phyloP scores from a whole-genome alignment of 2,329 filamentous ascomycete genomes.

The Pseudogymnoascus sp. region DNA sequence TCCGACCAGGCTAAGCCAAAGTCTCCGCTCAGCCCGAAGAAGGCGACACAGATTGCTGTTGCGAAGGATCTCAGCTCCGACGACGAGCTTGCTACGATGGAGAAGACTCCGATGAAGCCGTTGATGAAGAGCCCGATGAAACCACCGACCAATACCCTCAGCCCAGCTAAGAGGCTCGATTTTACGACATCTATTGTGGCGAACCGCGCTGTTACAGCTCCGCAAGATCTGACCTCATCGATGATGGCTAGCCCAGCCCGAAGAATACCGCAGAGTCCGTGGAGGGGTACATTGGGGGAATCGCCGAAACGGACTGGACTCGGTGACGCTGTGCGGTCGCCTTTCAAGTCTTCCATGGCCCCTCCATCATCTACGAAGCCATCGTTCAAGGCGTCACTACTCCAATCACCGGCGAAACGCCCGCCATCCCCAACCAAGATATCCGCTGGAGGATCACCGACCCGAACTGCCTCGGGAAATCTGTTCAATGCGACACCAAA shows the following conservation, averaged over 20 bases:
- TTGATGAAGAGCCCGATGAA: constrained; percentile 52
- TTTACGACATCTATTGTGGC: constrained; percentile 26
- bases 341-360: constrained; percentile 22
- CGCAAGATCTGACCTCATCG: constrained; percentile 32
- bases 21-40: constrained; percentile 56
- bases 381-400: constrained; percentile 26
- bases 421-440: constrained; percentile 29
- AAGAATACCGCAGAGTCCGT: constrained; percentile 44
- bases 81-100: constrained; percentile 50
- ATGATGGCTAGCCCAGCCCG: constrained; percentile 50
- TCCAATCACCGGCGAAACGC: constrained; percentile 28
- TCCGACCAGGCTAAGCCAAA: constrained; percentile 35
- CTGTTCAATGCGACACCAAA: constrained; percentile 24
- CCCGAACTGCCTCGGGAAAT: constrained; percentile 10
- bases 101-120: constrained; percentile 44
- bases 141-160: constrained; percentile 32
- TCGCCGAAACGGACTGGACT: constrained; percentile 43
- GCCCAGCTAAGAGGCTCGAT: constrained; percentile 31
- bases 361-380: constrained; percentile 21
- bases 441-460: constrained; percentile 25
- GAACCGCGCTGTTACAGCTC: constrained; percentile 28
- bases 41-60: constrained; percentile 50
- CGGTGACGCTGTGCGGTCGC: constrained; percentile 23
- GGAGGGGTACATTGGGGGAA: constrained; percentile 49
- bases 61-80: constrained; percentile 42